Evolutionary conservation across 2,329 filamentous ascomycete species (phyloP), one percentile per base, ranked within the genome.

Genomic region (Cladosporium colombiae): DNA sequence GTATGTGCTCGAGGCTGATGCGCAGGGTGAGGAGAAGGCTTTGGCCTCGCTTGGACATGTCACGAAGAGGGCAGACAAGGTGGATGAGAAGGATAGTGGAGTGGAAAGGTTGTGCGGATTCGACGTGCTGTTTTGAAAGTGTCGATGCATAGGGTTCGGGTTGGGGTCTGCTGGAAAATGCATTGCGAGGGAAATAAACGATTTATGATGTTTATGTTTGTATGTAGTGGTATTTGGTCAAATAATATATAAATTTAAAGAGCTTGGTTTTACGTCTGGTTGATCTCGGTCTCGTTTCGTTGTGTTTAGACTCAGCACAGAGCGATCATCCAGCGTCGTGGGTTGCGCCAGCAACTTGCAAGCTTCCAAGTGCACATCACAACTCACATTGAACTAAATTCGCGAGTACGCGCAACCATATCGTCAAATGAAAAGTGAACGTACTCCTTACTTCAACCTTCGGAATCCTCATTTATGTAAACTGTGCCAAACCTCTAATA

Each of bases 1-100:
- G 21, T 93, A 92, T 72, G 78, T 81, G 49, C 78, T 93, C 13
- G 74, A 79, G 18, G 82, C 89, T 0, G 88, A 91, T 62, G 70
- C 75, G 10, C 33, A 56, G 21, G 50, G 61, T n/a, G 50, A 35
- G 33, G 25, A 63, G 33, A 50, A 63, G 50, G 61, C 61, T 16
- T 44, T 63, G 33, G 49, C 25, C 0, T 29, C 11, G 23, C 33
- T 63, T 16, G 50, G 27, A 25, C 23, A 33, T 18, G 21, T 37
- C 13, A 35, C 50, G 8, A 46, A 21, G n/a, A 46, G 10, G 40
- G 10, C 10, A 18, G 27, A 53, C 16, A 5, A 7, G 16, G 50
- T 53, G 50, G 37, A 21, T 11, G 27, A 31, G 5, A 29, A 33
- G 18, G 52, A 31, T 2, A 33, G n/a, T 29, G 50, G 50, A 11